These are phyloP conservation scores for Capsicum baccatum DNA, from an alignment of 257 asterid species.

Conservation along the genomic window DNA sequence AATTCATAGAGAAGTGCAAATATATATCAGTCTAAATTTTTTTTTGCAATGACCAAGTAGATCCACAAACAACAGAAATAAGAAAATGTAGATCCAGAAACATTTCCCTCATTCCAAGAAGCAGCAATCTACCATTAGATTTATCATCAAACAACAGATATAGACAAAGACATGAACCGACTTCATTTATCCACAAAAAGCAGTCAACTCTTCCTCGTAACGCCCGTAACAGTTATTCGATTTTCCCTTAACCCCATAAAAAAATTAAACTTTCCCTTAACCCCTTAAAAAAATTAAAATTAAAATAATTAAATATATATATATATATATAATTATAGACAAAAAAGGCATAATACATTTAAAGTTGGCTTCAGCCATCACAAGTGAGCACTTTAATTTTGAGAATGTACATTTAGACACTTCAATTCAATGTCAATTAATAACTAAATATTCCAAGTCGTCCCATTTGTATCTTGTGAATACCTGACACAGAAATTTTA, in stretches of 20 bases:
- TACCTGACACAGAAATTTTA: too few species aligned
- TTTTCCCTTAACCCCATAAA: constrained; percentile 10
- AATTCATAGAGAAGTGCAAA: neutral
- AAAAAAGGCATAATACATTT: neutral
- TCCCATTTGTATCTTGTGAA: too few species aligned
- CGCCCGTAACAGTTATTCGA: constrained; percentile 15
- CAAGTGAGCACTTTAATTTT: too few species aligned
- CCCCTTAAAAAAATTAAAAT: neutral
- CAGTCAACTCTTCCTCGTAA: constrained; percentile 10
- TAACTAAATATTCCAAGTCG: too few species aligned
- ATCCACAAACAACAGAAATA: constrained; percentile 14
- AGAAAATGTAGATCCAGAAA: constrained; percentile 4
- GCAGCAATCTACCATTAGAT: neutral
- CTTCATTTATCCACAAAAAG: neutral
- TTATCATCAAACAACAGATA: neutral
- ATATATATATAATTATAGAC: neutral
- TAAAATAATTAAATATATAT: neutral
- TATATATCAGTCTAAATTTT: neutral
- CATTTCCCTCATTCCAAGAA: neutral
- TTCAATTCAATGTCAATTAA: too few species aligned
- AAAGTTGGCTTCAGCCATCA: too few species aligned
- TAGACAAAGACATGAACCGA: constrained; percentile 12
- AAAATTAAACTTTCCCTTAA: neutral
- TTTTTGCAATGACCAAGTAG: neutral
- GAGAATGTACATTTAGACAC: too few species aligned